Base-by-base conservation (phyloP, 2,329 filamentous ascomycete genomes). In the Alternaria conjuncta region DNA sequence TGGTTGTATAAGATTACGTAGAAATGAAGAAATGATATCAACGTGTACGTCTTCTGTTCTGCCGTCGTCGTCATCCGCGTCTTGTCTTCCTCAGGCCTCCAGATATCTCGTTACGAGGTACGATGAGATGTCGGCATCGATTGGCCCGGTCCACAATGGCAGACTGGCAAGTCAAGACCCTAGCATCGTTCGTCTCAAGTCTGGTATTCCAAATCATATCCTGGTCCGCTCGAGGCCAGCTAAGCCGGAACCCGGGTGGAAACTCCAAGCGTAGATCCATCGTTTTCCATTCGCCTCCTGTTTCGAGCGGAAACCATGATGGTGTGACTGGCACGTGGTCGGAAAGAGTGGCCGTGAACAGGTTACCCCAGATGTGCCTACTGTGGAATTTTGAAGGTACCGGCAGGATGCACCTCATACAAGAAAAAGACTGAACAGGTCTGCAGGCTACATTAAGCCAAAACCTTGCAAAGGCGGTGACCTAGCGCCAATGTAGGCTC, bases 21-120 rank as follows among this genome's bases (percentile, higher is more conserved):
- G 49, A 30, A 64, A 56, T 46, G 43, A 65, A 49, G 30, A 46
- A 57, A 57, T 50, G 41, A 49, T 21, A 25, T 36, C 20, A 41
- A 36, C 21, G 30, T 21, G 15, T 25, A 18, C 13, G 30, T 12
- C 4, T 41, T 53, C 20, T 36, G 28, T 53, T 53, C 4, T 3
- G 32, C 2, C 8, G 13, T n/a, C 9, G 7, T 23, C 20, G 4
- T 25, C 49, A 36, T 36, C 20, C 13, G 13, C 9, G 30, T 36
- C 30, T 12, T 41, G 6, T 4, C 6, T 13, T 46, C 21, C 21
- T 46, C 12, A 15, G 12, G 32, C 13, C 20, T 2, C 4, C 20
- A 51, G 4, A 30, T 15, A 32, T 23, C 28, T 32, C 28, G 18
- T 51, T 36, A 8, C 28, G 21, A 32, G 13, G 13, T 11, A 32